phyloP scores from a whole-genome alignment of 768 basidiomycete genomes.

The Leucosporidium yakuticum region DNA sequence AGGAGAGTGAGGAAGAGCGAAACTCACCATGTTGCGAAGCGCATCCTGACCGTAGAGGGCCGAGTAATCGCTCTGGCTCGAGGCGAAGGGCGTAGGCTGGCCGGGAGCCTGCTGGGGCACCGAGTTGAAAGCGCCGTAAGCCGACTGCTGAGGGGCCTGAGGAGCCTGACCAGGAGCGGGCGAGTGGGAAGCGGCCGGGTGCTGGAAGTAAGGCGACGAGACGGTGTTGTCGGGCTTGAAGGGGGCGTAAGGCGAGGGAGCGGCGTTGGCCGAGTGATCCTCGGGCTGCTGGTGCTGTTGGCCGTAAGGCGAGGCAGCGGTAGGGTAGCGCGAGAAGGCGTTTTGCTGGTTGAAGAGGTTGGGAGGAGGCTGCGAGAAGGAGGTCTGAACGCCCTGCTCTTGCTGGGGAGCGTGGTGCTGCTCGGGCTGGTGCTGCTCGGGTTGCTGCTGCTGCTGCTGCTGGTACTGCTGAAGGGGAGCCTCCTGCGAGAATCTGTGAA shows the following conservation, averaged over 20 bases:
- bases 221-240: conserved; percentile 23
- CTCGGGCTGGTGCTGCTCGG: conserved; percentile 11
- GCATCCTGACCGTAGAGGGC: conserved; percentile 32
- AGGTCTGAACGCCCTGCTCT: conserved; percentile 20
- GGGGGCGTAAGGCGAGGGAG: conserved; percentile 14
- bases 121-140: conserved; percentile 32
- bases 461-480: conserved; percentile 5
- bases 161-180: conserved; percentile 30
- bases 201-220: conserved; percentile 35
- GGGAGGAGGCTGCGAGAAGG: conserved; percentile 20
- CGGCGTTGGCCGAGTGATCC: conserved; percentile 8
- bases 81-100: conserved; percentile 17
- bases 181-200: conserved; percentile 28
- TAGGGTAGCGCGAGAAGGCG: conserved; percentile 28
- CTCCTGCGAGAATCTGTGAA: conserved; percentile 15
- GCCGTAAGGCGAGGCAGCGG: conserved; percentile 25
- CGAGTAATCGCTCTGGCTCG: conserved; percentile 34
- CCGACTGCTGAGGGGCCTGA: conserved; percentile 11
- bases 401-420: conserved; percentile 5
- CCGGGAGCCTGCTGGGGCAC: conserved; percentile 20
- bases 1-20: neutral
- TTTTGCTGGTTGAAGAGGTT: conserved; percentile 21
- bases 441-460: conserved; percentile 13
- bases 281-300: conserved; percentile 2
- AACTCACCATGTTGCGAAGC: conserved; percentile 22